A percentile compares a stretch with the other conserved stretches of the same genome.
phyloP scores from a whole-genome alignment of 257 asterid species.

The Avicennia marina region DNA sequence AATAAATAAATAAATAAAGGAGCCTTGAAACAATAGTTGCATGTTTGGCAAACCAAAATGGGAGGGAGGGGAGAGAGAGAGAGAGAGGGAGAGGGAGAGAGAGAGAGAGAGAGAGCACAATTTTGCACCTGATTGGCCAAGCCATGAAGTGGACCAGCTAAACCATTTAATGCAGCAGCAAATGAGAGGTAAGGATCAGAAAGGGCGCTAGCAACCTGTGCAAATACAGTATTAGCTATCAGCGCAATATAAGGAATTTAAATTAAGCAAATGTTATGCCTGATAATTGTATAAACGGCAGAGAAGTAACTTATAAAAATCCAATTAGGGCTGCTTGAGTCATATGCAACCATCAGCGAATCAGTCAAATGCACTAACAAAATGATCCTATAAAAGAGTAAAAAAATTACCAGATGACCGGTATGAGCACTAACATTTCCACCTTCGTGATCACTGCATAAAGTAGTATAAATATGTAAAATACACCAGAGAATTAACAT shows the following conservation, averaged over 20 bases:
- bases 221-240: conserved; percentile 15
- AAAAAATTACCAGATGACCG: conserved; percentile 79
- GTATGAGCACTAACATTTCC: conserved; percentile 99
- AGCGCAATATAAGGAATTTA: conserved; percentile 9
- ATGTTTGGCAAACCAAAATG: no score
- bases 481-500: background rate
- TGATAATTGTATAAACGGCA: conserved; percentile 4
- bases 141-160: conserved; percentile 99
- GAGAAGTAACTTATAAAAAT: background rate
- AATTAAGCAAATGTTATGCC: conserved; percentile 1
- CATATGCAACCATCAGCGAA: background rate
- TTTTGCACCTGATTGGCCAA: conserved; percentile 93
- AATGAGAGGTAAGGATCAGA: conserved; percentile 98
- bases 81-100: no score
- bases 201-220: conserved; percentile 95
- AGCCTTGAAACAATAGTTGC: no score
- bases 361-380: conserved; percentile 4
- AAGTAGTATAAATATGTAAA: conserved; percentile 15
- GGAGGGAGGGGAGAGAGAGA: no score
- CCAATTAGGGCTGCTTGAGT: conserved; percentile 10
- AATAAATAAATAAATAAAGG: no score
- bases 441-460: conserved; percentile 96
- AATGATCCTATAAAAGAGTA: conserved; percentile 7
- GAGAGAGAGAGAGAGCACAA: background rate
- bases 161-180: conserved; percentile 98